Evolutionary conservation across 1,139 yeast genomes (phyloP).

Genomic region (Hemisphaericaspora subhashii): DNA sequence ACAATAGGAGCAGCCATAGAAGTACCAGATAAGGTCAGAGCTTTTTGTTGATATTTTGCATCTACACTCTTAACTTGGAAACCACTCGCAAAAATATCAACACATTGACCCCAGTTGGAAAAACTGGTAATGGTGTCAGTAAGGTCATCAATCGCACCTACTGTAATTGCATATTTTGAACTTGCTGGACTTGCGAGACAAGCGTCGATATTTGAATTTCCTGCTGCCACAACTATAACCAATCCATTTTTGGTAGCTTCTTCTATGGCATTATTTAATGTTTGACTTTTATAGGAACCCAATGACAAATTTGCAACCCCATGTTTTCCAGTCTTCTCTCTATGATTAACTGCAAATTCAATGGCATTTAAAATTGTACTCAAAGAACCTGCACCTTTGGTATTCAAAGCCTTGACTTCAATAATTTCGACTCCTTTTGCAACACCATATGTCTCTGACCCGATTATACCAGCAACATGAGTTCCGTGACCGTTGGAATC

Average conservation of each 20-base stretch:
- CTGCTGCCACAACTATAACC: constrained; percentile 83
- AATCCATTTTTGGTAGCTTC: constrained; percentile 72
- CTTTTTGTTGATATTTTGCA: constrained; percentile 20
- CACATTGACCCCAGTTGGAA: constrained; percentile 88
- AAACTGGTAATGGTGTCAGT: constrained; percentile 69
- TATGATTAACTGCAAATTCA: constrained; percentile 68
- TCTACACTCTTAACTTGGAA: constrained; percentile 57
- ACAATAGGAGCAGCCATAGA: constrained; percentile 87
- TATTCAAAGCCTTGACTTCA: constrained; percentile 70
- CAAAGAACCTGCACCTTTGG: constrained; percentile 63
- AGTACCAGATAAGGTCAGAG: constrained; percentile 69
- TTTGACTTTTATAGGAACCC: constrained; percentile 66
- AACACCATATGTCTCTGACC: constrained; percentile 75
- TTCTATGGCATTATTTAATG: constrained; percentile 70
- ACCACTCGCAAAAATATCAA: constrained; percentile 82
- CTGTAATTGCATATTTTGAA: constrained; percentile 68
- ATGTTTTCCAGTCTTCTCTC: constrained; percentile 36
- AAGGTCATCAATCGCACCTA: constrained; percentile 82
- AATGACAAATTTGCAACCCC: constrained; percentile 81
- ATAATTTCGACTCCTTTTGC: constrained; percentile 66
- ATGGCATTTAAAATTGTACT: constrained; percentile 69
- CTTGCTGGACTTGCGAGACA: constrained; percentile 82
- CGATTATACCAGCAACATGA: constrained; percentile 89
- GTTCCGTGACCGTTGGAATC: constrained; percentile 79
- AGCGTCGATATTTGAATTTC: constrained; percentile 76